Evolutionary conservation across 2,329 filamentous ascomycete genomes (phyloP), one percentile per base, ranked within the genome.

Genomic region (Acarospora socialis): DNA sequence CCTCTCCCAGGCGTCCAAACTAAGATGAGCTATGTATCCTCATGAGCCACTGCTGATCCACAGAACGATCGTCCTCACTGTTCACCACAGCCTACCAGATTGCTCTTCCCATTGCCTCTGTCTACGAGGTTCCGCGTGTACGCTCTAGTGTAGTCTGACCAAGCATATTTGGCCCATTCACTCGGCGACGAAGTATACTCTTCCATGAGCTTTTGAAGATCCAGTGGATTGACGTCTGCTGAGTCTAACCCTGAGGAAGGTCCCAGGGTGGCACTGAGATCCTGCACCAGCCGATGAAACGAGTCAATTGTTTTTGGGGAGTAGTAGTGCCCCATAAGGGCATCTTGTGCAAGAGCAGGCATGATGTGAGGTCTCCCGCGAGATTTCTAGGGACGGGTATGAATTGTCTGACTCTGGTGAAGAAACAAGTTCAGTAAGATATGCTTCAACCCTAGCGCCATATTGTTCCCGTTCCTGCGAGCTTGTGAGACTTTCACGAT

Each of bases 121-220:
- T 92, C 82, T 26, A 94, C 83, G 3, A 93, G 68, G 50, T 93
- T 93, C 34, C 86, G 64, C 8, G 86, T 93, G 54, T 93, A 94
- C 1, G 70, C 68, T 46, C 75, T 66, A 41, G 65, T 73, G 12
- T 59, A 45, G 47, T 92, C 78, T n/a, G 67, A 68, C 45, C 87
- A 68, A 17, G 80, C 81, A 56, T 81, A 93, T 40, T 63, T 65
- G 32, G 59, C 51, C 86, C 86, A 94, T 34, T 86, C 76, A 16
- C 61, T 54, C 34, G 76, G 64, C 22, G 71, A 59, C 28, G 80
- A 82, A 30, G 66, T 53, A 55, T 94, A 93, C 17, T 68, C 59
- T 35, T 71, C 58, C 82, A 94, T 92, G 41, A 87, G 55, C 16
- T 61, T 58, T 35, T 71, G 73, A 32, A 94, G 65, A 45, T 80